Base-by-base conservation (phyloP, 352 stramenopile genomes). In the Pythium brassicae region DNA sequence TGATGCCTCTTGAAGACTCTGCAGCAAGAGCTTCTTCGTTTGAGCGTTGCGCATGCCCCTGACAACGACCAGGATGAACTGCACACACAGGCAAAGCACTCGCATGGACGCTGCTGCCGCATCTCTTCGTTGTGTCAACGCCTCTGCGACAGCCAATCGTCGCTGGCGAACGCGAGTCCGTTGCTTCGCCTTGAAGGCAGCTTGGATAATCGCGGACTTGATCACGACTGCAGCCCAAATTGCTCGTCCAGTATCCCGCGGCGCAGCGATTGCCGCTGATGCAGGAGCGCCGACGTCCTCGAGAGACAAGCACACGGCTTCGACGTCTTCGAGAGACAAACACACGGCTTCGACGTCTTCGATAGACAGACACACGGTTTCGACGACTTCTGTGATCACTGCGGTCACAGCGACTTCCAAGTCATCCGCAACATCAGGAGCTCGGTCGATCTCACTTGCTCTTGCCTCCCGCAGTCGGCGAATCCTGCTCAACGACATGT, bases 31-130 rank as follows among this genome's bases (percentile, higher is more conserved):
- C 37, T 76, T 77, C 51, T 83, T 78, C 14, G 62, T 49, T 37
- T 79, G 61, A 19, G 62, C 43, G 19, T 69, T 61, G 9, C 71
- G 63, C 0, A 75, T 56, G 1, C 63, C 57, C 20, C 52, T 64
- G 43, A 80, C 55, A 3, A 86, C 45, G 15, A 67, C 17, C 19
- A 83, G 43, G 5, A 83, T 32, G 55, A 82, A 81, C 17, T 50
- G 52, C 6, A 82, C 50, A 3, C 59, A 69, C 9, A 57, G 61
- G 19, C 52, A 26, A 25, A 86, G 68, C 3, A 65, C 17, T 2
- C 54, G 29, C 8, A 82, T 34, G 0, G 61, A 62, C 0, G 29
- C 48, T 11, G 71, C 63, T 27, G 62, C 63, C 4, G 3, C 22
- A 4, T 26, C 22, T 34, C 25, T 19, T 63, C 23, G 44, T 46